These are phyloP conservation scores for Penicillium sp. DNA, from an alignment of 2,329 filamentous ascomycete species.

Conservation along the genomic window DNA sequence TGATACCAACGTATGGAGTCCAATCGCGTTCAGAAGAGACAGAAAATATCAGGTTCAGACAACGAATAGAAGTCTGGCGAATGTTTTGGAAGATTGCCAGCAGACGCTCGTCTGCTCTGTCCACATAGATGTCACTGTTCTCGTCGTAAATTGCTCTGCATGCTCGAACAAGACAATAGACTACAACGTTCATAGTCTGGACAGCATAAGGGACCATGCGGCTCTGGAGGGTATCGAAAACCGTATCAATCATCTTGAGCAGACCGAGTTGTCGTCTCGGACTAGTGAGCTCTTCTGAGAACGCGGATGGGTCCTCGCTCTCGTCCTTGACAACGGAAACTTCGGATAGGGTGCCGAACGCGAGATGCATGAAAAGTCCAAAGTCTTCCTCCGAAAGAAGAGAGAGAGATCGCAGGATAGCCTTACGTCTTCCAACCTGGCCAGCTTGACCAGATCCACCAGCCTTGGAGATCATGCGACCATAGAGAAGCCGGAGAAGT, in stretches of 20 bases:
- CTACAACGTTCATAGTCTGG: conserved; percentile 72
- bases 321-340: conserved; percentile 62
- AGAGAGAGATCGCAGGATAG: conserved; percentile 76
- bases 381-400: conserved; percentile 76
- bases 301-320: conserved; percentile 55
- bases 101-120: conserved; percentile 36
- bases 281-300: conserved; percentile 65
- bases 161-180: conserved; percentile 79
- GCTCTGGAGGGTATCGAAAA: conserved; percentile 81
- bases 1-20: conserved; percentile 69
- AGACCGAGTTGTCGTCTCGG: conserved; percentile 85
- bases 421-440: conserved; percentile 75
- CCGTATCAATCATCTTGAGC: conserved; percentile 85
- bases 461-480: conserved; percentile 81
- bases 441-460: conserved; percentile 79
- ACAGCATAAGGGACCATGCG: conserved; percentile 70
- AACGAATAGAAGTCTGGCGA: conserved; percentile 71
- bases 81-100: conserved; percentile 53
- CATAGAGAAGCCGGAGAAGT: conserved; percentile 84
- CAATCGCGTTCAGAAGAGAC: conserved; percentile 73
- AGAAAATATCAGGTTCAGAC: conserved; percentile 76
- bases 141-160: conserved; percentile 57
- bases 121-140: conserved; percentile 29
- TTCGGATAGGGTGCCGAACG: conserved; percentile 70
- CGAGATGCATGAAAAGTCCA: conserved; percentile 79